Base-by-base conservation (phyloP, 208 protist genomes). In the Zelonia costaricensis region DNA sequence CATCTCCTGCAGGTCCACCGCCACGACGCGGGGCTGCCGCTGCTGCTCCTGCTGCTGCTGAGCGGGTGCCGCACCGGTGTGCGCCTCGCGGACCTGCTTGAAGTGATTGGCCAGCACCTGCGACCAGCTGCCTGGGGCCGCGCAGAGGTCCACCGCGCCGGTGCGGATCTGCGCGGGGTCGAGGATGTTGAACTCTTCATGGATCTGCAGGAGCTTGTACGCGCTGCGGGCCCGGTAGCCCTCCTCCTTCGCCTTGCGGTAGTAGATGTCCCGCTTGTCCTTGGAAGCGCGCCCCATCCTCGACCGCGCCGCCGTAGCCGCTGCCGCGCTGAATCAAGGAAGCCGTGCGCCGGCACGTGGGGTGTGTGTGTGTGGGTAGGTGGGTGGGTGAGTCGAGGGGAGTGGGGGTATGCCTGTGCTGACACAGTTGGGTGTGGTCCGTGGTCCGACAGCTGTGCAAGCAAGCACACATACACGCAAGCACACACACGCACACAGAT, bases 1-100 rank as follows among this genome's bases (percentile, higher is more conserved):
- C 97, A 99, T 99, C 70, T 99, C 96, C 65, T 99, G 98, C 40
- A 99, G 69, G 74, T 99, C 99, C 2, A 99, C 98, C n/a, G 94
- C 96, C 2, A 85, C 78, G n/a, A 90, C 45, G 69, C 68, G 9
- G 75, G 77, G 25, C 46, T 42, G 20, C 20, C 18, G 54, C 16
- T 38, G 38, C 16, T 31, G 39, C 30, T 23, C 13, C 38, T 33
- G 46, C 27, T 28, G 46, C 46, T 28, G 33, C 31, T 28, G 27
- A 42, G 4, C 3, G 16, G 44, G 38, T 28, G 30, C 47, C 4
- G 28, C 35, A 4, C 9, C 22, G 30, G 25, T 66, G 20, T n/a
- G 6, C 22, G 22, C 28, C 2, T 16, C 45, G 48, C 16, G 35
- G 22, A 57, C 28, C 28, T 0, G 36, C 27, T 53, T 65, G 25